Evolutionary conservation across 83 land plant genomes (phyloP), one percentile per base, ranked within the genome.

Genomic region (Picea mariana): DNA sequence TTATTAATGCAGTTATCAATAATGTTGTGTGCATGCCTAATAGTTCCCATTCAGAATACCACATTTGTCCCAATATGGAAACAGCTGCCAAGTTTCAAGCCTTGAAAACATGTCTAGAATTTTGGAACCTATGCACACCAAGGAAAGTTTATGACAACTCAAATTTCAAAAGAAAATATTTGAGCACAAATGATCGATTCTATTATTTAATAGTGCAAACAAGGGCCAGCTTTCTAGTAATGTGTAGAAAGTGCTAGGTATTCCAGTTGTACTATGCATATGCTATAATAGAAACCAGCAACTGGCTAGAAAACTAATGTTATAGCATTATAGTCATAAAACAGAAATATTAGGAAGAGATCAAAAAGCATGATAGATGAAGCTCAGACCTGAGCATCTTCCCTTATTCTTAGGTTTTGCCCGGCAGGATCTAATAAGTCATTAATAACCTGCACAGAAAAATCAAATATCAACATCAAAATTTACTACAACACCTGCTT

Each of bases 401-500:
- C 98, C 72, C 99, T 87, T 72, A 97, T 91, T 85, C 96, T 87
- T 52, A 97, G 86, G 83, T 95, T 97, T 83, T 97, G 99, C 68
- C 99, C 98, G 49, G 92, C 92, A 64, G 99, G 99, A 83, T 97
- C 93, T 80, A 97, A 84, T 75, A 97, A 83, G 80, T 97, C 99
- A 89, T 97, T 97, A 67, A 97, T 92, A 72, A 97, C 98, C 99
- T 97, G 89, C 81, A 82, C 80, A 68, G 18, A 59, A 71, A 44
- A 12, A 63, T 63, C 27, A 0, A 15, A 34, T 82, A 47, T 23
- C 15, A 47, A 59, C 27, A 16, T 62, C 18, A 9, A 9, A 21
- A 31, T 26, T 34, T 62, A 42, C 5, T 24, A 62, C 27, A 17
- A n/a, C 5, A 12, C 31, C 9, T 13, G 13, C 1, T 47, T 13